Conservation (phyloP, 495 filamentous ascomycete species). For the Penicillium manginii region DNA sequence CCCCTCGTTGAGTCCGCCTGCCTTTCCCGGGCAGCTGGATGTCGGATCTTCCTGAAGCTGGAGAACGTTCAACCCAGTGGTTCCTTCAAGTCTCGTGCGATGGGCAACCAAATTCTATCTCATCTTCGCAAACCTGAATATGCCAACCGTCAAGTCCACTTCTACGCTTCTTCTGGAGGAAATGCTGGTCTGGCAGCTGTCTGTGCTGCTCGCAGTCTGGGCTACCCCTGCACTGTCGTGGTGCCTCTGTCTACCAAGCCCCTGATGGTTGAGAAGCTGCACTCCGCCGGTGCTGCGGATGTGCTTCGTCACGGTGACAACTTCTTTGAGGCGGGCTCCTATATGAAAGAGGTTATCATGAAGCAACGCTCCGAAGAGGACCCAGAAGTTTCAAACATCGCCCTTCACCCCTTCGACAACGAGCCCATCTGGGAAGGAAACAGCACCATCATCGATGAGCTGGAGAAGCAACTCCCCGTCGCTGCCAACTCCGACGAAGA, state of each 20-base stretch:
- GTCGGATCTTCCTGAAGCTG: slow-evolving; percentile 87
- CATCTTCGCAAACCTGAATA: slow-evolving; percentile 51
- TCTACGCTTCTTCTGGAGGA: slow-evolving; percentile 87
- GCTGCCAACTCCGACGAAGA: slow-evolving; percentile 37
- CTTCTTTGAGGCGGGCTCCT: slow-evolving; percentile 79
- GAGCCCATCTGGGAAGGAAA: slow-evolving; percentile 82
- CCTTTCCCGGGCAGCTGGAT: slow-evolving; percentile 73
- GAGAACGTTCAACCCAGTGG: slow-evolving; percentile 92
- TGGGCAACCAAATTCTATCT: slow-evolving; percentile 77
- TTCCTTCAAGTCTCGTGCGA: slow-evolving; percentile 92
- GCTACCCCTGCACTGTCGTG: slow-evolving; percentile 78
- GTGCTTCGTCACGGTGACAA: slow-evolving; percentile 73
- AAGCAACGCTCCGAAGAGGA: slow-evolving; percentile 37
- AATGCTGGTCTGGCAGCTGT: slow-evolving; percentile 94
- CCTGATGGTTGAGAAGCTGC: slow-evolving; percentile 76
- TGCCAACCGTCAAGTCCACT: slow-evolving; percentile 58
- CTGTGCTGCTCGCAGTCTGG: slow-evolving; percentile 70
- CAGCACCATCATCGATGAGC: slow-evolving; percentile 73
- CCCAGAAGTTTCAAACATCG: slow-evolving; percentile 73
- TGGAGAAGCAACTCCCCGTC: slow-evolving; percentile 60
- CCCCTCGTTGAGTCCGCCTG: slow-evolving; percentile 69
- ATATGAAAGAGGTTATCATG: slow-evolving; percentile 67
- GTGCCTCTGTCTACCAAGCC: slow-evolving; percentile 69
- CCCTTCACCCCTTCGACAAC: slow-evolving; percentile 81
- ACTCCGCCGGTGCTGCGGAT: slow-evolving; percentile 64